A percentile compares a stretch with the other conserved stretches of the same genome.
Conservation (phyloP, 2,329 filamentous ascomycete genomes). For the Tricladium varicosporioides region DNA sequence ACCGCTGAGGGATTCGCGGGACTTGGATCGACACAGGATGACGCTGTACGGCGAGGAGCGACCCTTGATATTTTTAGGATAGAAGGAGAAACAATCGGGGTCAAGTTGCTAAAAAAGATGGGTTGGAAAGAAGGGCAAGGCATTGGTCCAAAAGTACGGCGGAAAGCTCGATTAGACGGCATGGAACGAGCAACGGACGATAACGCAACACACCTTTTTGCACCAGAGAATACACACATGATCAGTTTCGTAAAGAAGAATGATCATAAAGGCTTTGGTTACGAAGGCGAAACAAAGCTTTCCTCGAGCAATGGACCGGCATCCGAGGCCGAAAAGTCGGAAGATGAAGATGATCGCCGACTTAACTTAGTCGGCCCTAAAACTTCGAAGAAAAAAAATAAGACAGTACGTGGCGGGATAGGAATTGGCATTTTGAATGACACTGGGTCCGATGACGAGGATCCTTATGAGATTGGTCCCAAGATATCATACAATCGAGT, state of each 20-base stretch:
- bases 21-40: constrained; percentile 64
- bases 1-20: constrained; percentile 73
- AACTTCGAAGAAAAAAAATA: constrained; percentile 52
- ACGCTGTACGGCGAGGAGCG: constrained; percentile 46
- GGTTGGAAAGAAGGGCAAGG: constrained; percentile 95
- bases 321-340: constrained; percentile 36
- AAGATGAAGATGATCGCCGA: constrained; percentile 45
- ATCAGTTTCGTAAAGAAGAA: constrained; percentile 64
- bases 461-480: constrained; percentile 89
- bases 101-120: constrained; percentile 84
- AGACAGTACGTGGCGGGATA: constrained; percentile 62
- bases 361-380: constrained; percentile 21
- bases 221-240: constrained; percentile 75
- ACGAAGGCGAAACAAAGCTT: constrained; percentile 56
- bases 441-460: constrained; percentile 91
- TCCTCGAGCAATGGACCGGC: constrained; percentile 32
- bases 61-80: constrained; percentile 71
- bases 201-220: constrained; percentile 67
- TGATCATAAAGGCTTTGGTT: constrained; percentile 70
- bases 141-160: constrained; percentile 79
- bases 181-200: constrained; percentile 40
- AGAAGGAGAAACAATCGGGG: constrained; percentile 80
- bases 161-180: constrained; percentile 67
- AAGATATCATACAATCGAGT: constrained; percentile 83
- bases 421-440: constrained; percentile 90